Base-by-base conservation (phyloP, 257 asterid species). In the Nicotiana otophora region DNA sequence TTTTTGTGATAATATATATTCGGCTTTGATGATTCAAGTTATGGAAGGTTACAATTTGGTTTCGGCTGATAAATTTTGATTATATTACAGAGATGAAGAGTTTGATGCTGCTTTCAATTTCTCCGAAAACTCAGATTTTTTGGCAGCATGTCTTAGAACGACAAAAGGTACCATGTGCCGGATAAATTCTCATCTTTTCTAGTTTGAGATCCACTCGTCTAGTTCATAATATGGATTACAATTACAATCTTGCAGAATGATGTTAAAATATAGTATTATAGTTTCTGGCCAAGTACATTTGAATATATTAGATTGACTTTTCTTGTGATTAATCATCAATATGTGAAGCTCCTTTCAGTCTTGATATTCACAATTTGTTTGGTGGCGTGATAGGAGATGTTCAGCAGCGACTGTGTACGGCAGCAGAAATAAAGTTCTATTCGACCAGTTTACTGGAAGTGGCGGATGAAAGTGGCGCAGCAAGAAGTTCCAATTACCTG, bases 61-160 rank as follows among this genome's bases (percentile, higher is more conserved):
- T 11, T 28, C 39, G 30, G 63, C 80, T 23, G 81, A 78, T 79
- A 28, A 75, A 2, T 5, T 81, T 66, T 74, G 46, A 61, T 68
- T 77, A 81, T 67, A 17, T 82, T 84, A 65, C 66, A 96, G 98
- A 86, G 94, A 93, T 69, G 89, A 84, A 5, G 99, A 96, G 84
- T 96, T 98, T 98, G 82, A 94, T 77, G 85, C 84, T 3, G 96
- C 99, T 10, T 96, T 96, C 61, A 91, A 94, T 85, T 96, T 92
- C 89, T 91, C 97, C 23, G 89, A 86, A 83, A 86, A 93, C 34
- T 83, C 96, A 12, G 85, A 81, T 69, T 96, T 92, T 87, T 76
- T 96, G 87, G 80, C 90, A 5, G 86, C 82, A 16, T 94, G 99
- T 79, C 80, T 93, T 9, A 87, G 23, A 86, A 77, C 23, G 34